Evolutionary conservation across 306 rosid species (phyloP).

Genomic region (Citrullus amarus): DNA sequence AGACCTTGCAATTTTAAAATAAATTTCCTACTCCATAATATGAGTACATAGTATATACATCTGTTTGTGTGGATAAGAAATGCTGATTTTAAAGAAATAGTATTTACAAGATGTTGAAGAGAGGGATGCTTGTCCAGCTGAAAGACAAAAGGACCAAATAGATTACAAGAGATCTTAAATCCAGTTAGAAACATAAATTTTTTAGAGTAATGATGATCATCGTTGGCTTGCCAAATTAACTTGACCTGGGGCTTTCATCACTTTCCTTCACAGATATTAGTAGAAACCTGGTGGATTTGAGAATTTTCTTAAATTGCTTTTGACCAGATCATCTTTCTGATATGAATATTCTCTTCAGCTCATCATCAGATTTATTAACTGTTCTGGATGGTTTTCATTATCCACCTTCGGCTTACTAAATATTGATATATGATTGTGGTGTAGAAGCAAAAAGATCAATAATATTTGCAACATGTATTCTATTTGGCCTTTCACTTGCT

Average conservation of each 20-base stretch:
- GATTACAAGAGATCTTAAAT: neutral
- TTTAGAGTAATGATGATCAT: neutral
- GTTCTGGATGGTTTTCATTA: neutral
- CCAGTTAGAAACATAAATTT: neutral
- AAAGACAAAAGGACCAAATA: neutral
- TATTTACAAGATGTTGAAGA: neutral
- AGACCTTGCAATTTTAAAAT: neutral
- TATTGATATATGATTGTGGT: constrained; percentile 15
- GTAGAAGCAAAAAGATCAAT: constrained; percentile 57
- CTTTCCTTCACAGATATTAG: neutral
- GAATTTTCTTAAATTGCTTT: neutral
- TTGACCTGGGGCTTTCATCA: neutral
- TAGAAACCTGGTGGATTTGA: neutral
- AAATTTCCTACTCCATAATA: neutral
- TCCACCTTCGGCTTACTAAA: neutral
- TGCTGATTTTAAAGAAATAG: neutral
- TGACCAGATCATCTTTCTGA: neutral
- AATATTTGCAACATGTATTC: constrained; percentile 38
- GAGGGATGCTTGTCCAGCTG: neutral
- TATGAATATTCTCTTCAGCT: neutral
- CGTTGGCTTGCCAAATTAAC: neutral
- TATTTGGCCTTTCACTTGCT: constrained; percentile 51
- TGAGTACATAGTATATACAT: neutral
- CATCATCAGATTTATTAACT: neutral
- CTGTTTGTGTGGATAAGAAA: neutral